Evolutionary conservation across 768 basidiomycete species (phyloP), one percentile per base, ranked within the genome.

Genomic region (Neoboletus brunneissimus): DNA sequence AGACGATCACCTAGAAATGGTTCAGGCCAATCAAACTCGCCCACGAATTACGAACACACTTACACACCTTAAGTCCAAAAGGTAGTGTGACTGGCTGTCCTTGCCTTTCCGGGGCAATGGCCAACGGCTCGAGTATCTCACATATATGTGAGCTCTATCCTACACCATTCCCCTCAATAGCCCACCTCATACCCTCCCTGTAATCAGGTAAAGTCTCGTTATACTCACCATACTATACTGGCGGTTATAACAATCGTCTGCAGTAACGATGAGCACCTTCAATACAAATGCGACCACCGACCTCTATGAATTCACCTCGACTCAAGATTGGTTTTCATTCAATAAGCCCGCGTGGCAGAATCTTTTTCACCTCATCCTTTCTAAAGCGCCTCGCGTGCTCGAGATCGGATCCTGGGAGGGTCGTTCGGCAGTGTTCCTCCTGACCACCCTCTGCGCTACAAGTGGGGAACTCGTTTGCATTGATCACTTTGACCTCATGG

Each of bases 341-440:
- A 74, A 84, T 51, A 67, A 75, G 47, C 64, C 73, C 0, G 62
- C 65, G 5, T 84, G 83, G 81, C 66, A 60, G 22, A n/a, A 54
- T 13, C 69, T 81, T 37, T 75, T 82, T 53, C 67, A 72, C 12
- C 66, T 73, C 31, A 63, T 83, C 53, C 29, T 31, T 1, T 68
- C 79, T 16, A 42, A 68, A 12, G 60, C 63, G 1, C 81, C 84
- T 12, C 76, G 82, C 18, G 76, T 71, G 2, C 77, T 84, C 15
- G 84, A 84, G 64, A 80, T 85, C 16, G 82, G 84, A 9, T 82
- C 80, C 18, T 85, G 82, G 81, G 84, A 84, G 66, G 84, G 82
- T n/a, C 77, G 83, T 37, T 85, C 84, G 0, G 83, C 81, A 23
- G 76, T 82, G 25, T 84, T 82, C 68, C 71, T 83, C 48, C 69